Evolutionary conservation across 2,329 filamentous ascomycete genomes (phyloP).

Genomic region (Ceratocystis eucalypticola): DNA sequence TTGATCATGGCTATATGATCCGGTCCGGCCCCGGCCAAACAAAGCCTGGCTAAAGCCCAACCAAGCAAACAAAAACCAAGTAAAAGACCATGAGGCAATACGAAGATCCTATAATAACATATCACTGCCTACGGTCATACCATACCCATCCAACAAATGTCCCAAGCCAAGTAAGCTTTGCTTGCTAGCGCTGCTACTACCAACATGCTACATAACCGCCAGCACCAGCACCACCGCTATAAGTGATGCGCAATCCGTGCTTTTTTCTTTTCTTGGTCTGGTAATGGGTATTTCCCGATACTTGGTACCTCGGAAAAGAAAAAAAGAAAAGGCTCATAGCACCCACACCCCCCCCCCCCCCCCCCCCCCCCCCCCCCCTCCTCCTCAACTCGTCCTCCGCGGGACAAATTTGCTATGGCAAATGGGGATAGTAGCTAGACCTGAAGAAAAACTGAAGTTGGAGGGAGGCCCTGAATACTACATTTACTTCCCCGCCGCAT

Average conservation of each 20-base stretch:
- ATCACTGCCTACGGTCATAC: not conserved
- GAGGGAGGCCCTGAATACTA: not conserved
- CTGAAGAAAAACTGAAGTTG: too few relatives aligned
- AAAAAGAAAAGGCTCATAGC: not conserved
- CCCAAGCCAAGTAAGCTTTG: not conserved
- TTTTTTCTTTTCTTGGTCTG: not conserved
- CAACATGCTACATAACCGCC: not conserved
- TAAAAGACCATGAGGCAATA: not conserved
- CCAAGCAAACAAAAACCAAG: not conserved
- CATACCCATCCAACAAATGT: not conserved
- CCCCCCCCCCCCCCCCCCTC: not conserved
- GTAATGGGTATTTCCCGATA: not conserved
- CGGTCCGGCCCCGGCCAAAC: not conserved
- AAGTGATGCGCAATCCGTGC: not conserved
- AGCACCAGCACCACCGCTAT: not conserved
- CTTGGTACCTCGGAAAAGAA: not conserved
- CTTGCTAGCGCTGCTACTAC: slow-evolving; percentile 1
- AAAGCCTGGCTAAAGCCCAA: not conserved
- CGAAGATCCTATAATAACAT: slow-evolving; percentile 1
- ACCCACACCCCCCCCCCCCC: not conserved
- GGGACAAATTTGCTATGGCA: too few relatives aligned
- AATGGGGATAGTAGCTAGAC: too few relatives aligned
- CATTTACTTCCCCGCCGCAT: not conserved
- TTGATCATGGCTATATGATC: not conserved
- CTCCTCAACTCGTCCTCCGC: not conserved